phyloP scores from a whole-genome alignment of 805 yeast genomes.

The Tetrapisispora taiwanensis region DNA sequence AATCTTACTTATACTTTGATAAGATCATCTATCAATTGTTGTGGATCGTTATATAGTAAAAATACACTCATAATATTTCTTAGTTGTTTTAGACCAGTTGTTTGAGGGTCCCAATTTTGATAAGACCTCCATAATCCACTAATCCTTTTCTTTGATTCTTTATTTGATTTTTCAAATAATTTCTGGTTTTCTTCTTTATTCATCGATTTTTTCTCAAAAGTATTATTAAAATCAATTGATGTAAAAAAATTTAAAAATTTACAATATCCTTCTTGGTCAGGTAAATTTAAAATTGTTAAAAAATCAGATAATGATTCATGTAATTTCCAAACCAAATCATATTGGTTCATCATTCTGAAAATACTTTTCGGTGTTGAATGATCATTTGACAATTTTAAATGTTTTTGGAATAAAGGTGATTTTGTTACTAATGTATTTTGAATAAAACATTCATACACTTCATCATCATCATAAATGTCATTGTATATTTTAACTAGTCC shows the following conservation, averaged over 20 bases:
- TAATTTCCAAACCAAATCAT: constrained; percentile 35
- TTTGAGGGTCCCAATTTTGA: constrained; percentile 27
- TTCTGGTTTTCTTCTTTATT: neutral
- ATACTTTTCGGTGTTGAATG: constrained; percentile 21
- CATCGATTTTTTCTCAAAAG: neutral
- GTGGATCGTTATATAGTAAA: constrained; percentile 18
- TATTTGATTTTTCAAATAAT: constrained; percentile 11
- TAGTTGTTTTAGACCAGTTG: constrained; percentile 24
- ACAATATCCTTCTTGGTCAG: constrained; percentile 13
- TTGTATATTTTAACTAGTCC: constrained; percentile 14
- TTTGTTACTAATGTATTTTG: constrained; percentile 20
- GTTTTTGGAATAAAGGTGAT: constrained; percentile 15
- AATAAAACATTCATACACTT: constrained; percentile 20
- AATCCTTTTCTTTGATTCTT: constrained; percentile 18
- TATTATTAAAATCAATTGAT: neutral
- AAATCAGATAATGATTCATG: constrained; percentile 32
- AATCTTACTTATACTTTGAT: neutral
- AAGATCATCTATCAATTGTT: constrained; percentile 16
- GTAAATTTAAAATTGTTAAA: constrained; percentile 26
- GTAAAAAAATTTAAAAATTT: neutral
- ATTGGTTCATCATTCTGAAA: constrained; percentile 26
- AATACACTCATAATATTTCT: constrained; percentile 25
- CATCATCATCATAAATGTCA: constrained; percentile 23
- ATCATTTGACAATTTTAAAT: constrained; percentile 10
- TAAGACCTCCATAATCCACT: constrained; percentile 22